Conservation (phyloP, 768 basidiomycete genomes). For the Lentinula edodes region DNA sequence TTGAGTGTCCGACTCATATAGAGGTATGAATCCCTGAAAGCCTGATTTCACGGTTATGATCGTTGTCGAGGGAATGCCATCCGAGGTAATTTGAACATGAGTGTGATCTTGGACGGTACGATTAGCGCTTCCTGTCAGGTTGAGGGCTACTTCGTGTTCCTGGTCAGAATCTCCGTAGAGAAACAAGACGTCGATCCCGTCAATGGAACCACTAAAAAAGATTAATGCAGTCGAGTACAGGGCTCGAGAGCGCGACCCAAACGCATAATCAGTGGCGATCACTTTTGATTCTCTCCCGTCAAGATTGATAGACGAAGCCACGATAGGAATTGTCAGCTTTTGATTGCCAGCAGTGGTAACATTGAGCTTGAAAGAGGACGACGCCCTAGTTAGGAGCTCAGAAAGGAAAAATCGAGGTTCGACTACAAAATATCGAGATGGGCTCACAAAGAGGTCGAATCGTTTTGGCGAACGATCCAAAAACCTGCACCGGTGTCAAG, state of each 20-base stretch:
- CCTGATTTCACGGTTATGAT: slow-evolving; percentile 54
- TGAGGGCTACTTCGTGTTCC: slow-evolving; percentile 48
- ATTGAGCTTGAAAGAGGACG: slow-evolving; percentile 52
- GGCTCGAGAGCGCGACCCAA: slow-evolving; percentile 51
- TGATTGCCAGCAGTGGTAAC: slow-evolving; percentile 47
- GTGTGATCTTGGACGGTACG: slow-evolving; percentile 18
- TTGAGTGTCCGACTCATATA: slow-evolving; percentile 64
- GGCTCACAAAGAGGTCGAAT: slow-evolving; percentile 56
- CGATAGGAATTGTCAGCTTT: slow-evolving; percentile 50
- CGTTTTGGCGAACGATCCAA: slow-evolving; percentile 61
- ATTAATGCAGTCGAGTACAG: slow-evolving; percentile 72
- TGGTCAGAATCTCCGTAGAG: slow-evolving; percentile 52
- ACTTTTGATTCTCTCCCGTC: slow-evolving; percentile 71
- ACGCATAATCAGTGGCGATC: slow-evolving; percentile 65
- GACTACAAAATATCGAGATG: neutral
- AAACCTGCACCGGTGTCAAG: slow-evolving; percentile 62
- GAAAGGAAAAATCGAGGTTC: neutral
- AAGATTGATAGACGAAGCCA: slow-evolving; percentile 50
- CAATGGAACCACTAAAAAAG: slow-evolving; percentile 60
- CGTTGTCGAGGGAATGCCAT: slow-evolving; percentile 20
- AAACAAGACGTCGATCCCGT: slow-evolving; percentile 57
- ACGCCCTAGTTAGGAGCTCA: slow-evolving; percentile 26
- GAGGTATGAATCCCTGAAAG: slow-evolving; percentile 48
- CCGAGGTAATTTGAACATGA: slow-evolving; percentile 22
- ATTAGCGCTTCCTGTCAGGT: slow-evolving; percentile 42